Evolutionary conservation across 768 basidiomycete species (phyloP), one percentile per base, ranked within the genome.

Genomic region (Melanogaster broomeanus): DNA sequence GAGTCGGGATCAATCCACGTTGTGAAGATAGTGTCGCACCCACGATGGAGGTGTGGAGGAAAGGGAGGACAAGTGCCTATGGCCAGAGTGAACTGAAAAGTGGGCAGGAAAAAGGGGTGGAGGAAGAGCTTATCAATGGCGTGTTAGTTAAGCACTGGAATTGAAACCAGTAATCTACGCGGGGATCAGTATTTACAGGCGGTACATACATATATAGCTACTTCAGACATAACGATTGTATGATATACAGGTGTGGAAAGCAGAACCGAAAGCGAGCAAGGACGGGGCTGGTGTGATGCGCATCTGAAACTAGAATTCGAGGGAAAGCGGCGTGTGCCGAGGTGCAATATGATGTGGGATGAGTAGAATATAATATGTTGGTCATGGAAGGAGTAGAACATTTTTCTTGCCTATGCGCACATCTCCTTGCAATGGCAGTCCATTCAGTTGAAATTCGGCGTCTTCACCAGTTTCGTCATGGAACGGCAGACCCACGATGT

Each of bases 341-440:
- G 19, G 24, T 7, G 27, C 4, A 3, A 16, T 16, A 15, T 18
- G 34, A 16, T 16, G 22, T 18, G 34, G 24, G 9, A 34, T 12
- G 15, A 19, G 22, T 10, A 25, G 28, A n/a, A 37, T 25, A 6
- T 21, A 18, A 18, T 18, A 25, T 25, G n/a, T 42, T 10, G 41
- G 24, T 35, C 37, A 47, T 9, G 37, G 18, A 11, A 25, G 28
- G 9, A 9, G 19, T 4, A 28, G n/a, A 31, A 37, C 4, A 25
- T 35, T 18, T 24, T 78, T 84, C 78, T 84, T 88, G 48, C 85
- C 82, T 4, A 91, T 74, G 37, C 73, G 74, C 4, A 91, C 84
- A 46, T 72, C 80, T 1, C 89, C 89, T 44, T 74, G 74, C 56
- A 91, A 81, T 4, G 89, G 89, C 2, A 91, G 68, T 0, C 81